Conservation (phyloP, 163 green algal species). For the Chlamydomonas reinhardtii region DNA sequence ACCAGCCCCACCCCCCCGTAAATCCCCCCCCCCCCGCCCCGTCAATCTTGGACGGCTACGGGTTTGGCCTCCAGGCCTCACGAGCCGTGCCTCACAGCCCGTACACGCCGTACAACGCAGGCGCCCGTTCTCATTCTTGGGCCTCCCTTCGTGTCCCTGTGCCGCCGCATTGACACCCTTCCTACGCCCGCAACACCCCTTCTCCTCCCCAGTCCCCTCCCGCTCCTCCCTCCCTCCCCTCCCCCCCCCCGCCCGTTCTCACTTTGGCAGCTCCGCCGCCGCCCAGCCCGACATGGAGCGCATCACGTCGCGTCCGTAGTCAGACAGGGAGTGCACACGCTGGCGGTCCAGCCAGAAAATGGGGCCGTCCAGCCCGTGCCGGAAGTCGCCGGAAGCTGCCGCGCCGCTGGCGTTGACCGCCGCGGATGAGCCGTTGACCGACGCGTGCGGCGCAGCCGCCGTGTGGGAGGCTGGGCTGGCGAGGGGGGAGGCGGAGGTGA, state of each 20-base stretch:
- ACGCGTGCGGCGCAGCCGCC: neutral
- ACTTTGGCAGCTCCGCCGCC: constrained; percentile 67
- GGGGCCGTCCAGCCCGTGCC: constrained; percentile 29
- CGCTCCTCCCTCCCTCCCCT: neutral
- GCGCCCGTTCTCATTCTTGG: too few species aligned
- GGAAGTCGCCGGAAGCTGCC: neutral
- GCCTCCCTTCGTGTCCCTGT: too few species aligned
- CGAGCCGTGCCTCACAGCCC: too few species aligned
- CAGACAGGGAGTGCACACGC: constrained; percentile 80
- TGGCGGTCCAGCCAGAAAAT: constrained; percentile 76
- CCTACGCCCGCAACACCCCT: neutral
- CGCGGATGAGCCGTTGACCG: neutral
- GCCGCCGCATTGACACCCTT: too few species aligned
- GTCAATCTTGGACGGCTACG: too few species aligned
- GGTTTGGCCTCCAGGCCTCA: too few species aligned
- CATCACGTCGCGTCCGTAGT: constrained; percentile 81
- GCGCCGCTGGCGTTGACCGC: too few species aligned
- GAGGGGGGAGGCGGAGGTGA: neutral
- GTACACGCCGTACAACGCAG: too few species aligned
- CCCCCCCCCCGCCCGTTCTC: neutral
- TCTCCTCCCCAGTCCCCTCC: neutral
- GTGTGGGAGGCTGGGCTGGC: neutral
- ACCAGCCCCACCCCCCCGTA: too few species aligned
- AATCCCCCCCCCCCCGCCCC: too few species aligned
- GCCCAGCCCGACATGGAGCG: constrained; percentile 75